Percentiles rank a stretch among this genome's conserved stretches.
phyloP scores from a whole-genome alignment of 202 grass and related monocot genomes.

The Cymbopogon flexuosus region DNA sequence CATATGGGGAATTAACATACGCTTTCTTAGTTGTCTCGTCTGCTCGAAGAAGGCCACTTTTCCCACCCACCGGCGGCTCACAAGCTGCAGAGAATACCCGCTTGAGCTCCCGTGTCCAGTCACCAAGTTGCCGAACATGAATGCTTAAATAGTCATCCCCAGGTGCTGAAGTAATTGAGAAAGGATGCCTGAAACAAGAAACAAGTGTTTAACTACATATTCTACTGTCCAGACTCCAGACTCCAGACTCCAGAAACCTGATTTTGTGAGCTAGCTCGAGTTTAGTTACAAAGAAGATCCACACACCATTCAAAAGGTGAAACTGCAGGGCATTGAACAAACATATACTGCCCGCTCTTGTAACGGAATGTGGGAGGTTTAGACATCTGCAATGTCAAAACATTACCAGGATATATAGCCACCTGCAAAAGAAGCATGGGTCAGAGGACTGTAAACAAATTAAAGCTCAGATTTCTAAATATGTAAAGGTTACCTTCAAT shows the following conservation, averaged over 20 bases:
- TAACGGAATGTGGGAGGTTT: conserved; percentile 81
- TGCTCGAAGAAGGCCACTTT: conserved; percentile 88
- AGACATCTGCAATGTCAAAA: conserved; percentile 86
- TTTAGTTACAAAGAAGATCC: conserved; percentile 24
- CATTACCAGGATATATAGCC: conserved; percentile 96
- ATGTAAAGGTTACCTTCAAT: conserved; percentile 53
- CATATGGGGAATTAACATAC: conserved; percentile 33
- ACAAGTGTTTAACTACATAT: conserved; percentile 17
- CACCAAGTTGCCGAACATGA: conserved; percentile 87
- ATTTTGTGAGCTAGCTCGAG: background rate
- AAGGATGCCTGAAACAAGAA: conserved; percentile 73
- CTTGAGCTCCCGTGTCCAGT: conserved; percentile 89
- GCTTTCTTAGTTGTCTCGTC: conserved; percentile 74
- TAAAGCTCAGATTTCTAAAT: conserved; percentile 14
- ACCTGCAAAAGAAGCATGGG: conserved; percentile 50
- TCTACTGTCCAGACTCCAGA: background rate
- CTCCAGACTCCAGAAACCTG: background rate
- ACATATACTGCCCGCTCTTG: conserved; percentile 94
- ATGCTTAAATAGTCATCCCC: conserved; percentile 93
- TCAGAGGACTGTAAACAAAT: conserved; percentile 32
- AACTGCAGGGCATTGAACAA: conserved; percentile 90
- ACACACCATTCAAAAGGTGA: conserved; percentile 93
- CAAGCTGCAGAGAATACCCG: conserved; percentile 85
- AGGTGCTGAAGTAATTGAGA: conserved; percentile 95
- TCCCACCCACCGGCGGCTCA: conserved; percentile 65